Conservation (phyloP, 1,284 basidiomycete genomes). For the Ustanciosporium gigantosporum region DNA sequence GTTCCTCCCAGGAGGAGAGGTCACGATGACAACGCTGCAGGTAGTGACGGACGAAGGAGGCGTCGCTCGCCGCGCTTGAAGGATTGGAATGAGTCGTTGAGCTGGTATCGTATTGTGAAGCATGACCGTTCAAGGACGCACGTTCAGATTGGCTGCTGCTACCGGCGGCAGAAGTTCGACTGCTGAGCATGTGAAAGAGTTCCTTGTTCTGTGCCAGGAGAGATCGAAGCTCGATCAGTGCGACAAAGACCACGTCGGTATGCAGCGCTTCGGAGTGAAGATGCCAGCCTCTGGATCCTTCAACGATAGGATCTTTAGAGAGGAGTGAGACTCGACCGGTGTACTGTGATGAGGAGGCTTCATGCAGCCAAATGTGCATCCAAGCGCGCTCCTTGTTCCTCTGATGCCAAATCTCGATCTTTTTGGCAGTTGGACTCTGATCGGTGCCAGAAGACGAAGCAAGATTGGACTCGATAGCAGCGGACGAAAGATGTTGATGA, state of each 20-base stretch:
- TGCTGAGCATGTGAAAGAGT: constrained; percentile 25
- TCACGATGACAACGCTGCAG: constrained; percentile 26
- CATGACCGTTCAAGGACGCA: background rate
- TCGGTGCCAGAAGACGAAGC: background rate
- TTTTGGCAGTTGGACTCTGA: background rate
- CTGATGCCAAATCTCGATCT: constrained; percentile 12
- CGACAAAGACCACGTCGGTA: constrained; percentile 32
- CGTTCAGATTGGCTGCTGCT: background rate
- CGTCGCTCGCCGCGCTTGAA: constrained; percentile 1
- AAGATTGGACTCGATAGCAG: background rate
- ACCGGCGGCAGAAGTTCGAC: background rate
- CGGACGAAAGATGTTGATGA: background rate
- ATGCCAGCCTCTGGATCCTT: constrained; percentile 29
- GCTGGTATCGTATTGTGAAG: too few relatives aligned
- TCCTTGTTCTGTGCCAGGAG: constrained; percentile 27
- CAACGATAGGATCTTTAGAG: constrained; percentile 28
- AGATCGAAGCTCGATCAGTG: constrained; percentile 31
- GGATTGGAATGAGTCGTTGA: background rate
- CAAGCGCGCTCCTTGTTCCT: constrained; percentile 28
- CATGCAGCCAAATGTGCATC: constrained; percentile 42
- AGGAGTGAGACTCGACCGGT: constrained; percentile 29
- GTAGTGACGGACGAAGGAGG: constrained; percentile 21
- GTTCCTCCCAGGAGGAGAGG: constrained; percentile 25
- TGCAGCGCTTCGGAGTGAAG: constrained; percentile 22
- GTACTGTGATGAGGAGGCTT: constrained; percentile 30